Conservation (phyloP, 129 eudicot genomes). For the Solidago caesia region DNA sequence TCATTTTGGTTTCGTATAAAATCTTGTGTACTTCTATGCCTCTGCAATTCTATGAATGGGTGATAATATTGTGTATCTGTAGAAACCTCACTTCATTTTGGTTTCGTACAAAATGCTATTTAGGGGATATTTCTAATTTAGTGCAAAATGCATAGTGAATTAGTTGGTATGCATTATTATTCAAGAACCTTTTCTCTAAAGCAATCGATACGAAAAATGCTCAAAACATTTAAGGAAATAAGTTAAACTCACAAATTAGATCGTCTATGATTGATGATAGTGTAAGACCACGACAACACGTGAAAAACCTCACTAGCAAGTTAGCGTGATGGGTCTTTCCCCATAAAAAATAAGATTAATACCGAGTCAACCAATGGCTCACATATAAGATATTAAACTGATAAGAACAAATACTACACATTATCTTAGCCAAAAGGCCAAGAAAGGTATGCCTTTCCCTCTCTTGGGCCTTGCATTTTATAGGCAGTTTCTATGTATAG, state of each 20-base stretch:
- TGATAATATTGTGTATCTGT: too few species aligned
- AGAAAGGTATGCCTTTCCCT: slow-evolving; percentile 53
- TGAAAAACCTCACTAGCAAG: slow-evolving; percentile 22
- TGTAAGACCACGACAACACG: neutral
- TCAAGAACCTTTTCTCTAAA: too few species aligned
- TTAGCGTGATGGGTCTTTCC: slow-evolving; percentile 22
- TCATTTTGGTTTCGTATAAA: too few species aligned
- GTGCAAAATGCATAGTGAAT: too few species aligned
- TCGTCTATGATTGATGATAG: neutral
- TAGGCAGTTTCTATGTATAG: neutral
- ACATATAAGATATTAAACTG: slow-evolving; percentile 42
- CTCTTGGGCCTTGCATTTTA: neutral
- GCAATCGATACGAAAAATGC: too few species aligned
- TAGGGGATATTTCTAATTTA: too few species aligned
- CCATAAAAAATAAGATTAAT: slow-evolving; percentile 33
- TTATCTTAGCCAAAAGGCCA: slow-evolving; percentile 91
- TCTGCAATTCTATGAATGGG: too few species aligned
- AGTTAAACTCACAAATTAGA: neutral
- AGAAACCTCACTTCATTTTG: too few species aligned
- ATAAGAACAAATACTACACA: slow-evolving; percentile 79
- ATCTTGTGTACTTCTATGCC: too few species aligned
- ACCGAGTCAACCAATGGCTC: slow-evolving; percentile 28
- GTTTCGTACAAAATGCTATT: too few species aligned
- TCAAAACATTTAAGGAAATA: neutral
- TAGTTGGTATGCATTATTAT: too few species aligned